Percentiles rank a stretch among this genome's conserved stretches.
These are phyloP conservation scores for Dichomitus squalens DNA, from an alignment of 1,284 basidiomycete genomes.

Conservation along the genomic window DNA sequence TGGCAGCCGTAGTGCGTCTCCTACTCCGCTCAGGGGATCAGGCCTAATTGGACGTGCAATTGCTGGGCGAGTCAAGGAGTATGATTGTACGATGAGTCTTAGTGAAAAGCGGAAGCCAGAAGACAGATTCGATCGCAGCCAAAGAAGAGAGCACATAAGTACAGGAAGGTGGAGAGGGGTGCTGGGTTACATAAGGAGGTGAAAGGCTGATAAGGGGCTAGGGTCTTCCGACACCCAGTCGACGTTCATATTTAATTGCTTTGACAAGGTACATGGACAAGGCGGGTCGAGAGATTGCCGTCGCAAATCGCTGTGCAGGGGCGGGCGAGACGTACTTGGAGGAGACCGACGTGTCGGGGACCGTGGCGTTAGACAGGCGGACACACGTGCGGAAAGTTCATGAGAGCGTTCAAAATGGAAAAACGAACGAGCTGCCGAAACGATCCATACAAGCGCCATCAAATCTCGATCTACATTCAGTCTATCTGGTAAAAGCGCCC, in stretches of 20 bases:
- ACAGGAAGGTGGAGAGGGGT: background rate
- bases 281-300: too few relatives aligned
- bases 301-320: too few relatives aligned
- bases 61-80: background rate
- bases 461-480: conserved; percentile 21
- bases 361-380: too few relatives aligned
- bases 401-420: conserved; percentile 4
- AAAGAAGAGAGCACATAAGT: background rate
- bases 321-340: too few relatives aligned
- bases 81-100: too few relatives aligned
- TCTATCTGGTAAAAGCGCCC: conserved; percentile 17
- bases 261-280: too few relatives aligned
- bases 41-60: background rate
- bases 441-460: conserved; percentile 15
- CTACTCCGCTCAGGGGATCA: background rate
- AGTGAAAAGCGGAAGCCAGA: background rate
- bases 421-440: background rate
- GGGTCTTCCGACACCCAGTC: too few relatives aligned
- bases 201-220: background rate
- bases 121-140: background rate
- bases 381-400: too few relatives aligned
- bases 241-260: too few relatives aligned
- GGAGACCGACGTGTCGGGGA: too few relatives aligned
- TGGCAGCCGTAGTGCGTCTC: too few relatives aligned
- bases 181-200: background rate